Evolutionary conservation across 305 asterid genomes (phyloP), one percentile per base, ranked within the genome.

Genomic region (Fraxinus latifolia): DNA sequence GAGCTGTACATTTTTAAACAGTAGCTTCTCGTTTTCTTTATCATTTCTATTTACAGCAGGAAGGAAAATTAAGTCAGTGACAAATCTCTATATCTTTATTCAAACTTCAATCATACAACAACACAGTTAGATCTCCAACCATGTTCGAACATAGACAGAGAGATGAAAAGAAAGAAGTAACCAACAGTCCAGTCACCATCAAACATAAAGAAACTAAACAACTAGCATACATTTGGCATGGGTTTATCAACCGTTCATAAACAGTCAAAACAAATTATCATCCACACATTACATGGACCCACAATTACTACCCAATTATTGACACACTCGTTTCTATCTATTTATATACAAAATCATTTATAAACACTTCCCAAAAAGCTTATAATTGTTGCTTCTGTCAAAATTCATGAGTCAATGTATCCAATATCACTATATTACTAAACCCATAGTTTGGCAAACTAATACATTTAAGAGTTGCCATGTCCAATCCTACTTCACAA

Each of bases 1-100:
- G 71, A 82, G 33, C 42, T 39, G 77, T 36, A 68, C 79, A 77
- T 29, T 82, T 67, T 80, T 70, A 60, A 74, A 77, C 31, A 31
- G 5, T 58, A 60, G 71, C 25, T 74, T 73, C 31, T 47, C 4
- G 5, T 42, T 19, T 75, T 39, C 47, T 65, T 68, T 50, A 83
- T 74, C 14, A 77, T 36, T 65, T 60, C 67, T 32, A 80, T 53
- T 47, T 39, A 7, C 78, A 21, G 44, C 14, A 42, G 73, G 27
- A 12, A 72, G 44, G 34, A 74, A 67, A 29, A 34, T 76, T 70
- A 17, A 58, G 71, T 50, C 77, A 44, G 76, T 68, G 75, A 81
- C 68, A 42, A 7, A 76, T 67, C 23, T 72, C 21, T 9, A 62
- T 7, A 62, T 31, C 8, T n/a, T 15, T 42, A 60, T 23, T 62